Conservation (phyloP, 805 yeast species). For the Metschnikowia continentalis region DNA sequence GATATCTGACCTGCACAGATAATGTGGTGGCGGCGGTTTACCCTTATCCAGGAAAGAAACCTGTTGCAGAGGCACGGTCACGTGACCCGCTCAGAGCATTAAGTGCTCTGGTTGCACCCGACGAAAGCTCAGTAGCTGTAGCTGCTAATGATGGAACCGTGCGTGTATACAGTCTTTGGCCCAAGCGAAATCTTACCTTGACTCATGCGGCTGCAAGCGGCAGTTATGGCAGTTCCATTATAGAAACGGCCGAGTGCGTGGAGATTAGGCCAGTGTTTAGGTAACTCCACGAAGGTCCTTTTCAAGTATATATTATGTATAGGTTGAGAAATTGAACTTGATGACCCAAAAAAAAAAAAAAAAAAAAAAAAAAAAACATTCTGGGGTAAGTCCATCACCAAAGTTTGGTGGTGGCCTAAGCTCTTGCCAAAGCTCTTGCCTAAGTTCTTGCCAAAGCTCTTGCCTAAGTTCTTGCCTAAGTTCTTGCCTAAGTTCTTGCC, state of each 20-base stretch:
- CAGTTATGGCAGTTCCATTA: conserved; percentile 51
- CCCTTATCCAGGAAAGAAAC: conserved; percentile 60
- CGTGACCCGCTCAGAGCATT: conserved; percentile 50
- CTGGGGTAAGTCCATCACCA: no score
- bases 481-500: no score
- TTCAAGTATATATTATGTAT: no score
- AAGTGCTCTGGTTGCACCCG: conserved; percentile 66
- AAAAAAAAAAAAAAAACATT: no score
- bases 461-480: no score
- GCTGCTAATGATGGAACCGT: conserved; percentile 79
- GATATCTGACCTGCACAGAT: conserved; percentile 54
- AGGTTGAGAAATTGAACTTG: no score
- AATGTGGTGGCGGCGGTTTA: conserved; percentile 52
- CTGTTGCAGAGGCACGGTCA: conserved; percentile 47
- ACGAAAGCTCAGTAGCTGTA: conserved; percentile 56
- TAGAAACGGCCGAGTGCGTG: conserved; percentile 58
- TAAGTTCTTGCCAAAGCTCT: no score
- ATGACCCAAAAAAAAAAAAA: no score
- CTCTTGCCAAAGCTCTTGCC: no score
- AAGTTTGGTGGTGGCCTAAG: no score
- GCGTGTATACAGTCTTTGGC: conserved; percentile 73
- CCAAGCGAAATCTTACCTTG: conserved; percentile 25
- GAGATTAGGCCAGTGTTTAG: conserved; percentile 11
- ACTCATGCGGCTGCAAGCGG: conserved; percentile 36
- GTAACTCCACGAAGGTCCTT: neutral